Evolutionary conservation across 1,284 basidiomycete genomes (phyloP).

Genomic region (Meira miltonrushii): DNA sequence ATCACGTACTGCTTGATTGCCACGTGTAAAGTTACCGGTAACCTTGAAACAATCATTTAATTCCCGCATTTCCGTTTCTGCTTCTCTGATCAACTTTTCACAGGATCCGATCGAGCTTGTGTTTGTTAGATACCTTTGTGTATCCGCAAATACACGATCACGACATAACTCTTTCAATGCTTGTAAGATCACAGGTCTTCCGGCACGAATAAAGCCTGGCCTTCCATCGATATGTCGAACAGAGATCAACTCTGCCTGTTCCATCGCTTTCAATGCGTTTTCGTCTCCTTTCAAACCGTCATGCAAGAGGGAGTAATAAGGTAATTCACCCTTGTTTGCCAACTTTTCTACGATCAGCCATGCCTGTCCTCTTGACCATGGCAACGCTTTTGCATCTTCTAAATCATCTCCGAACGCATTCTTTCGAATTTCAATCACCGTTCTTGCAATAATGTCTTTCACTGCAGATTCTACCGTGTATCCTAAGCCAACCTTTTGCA

Average conservation of each 20-base stretch:
- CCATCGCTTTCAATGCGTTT: constrained; percentile 72
- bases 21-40: constrained; percentile 1
- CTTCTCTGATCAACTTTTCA: constrained; percentile 65
- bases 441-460: constrained; percentile 60
- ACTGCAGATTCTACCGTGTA: constrained; percentile 37
- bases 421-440: constrained; percentile 78
- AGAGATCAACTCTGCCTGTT: constrained; percentile 79
- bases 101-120: constrained; percentile 61
- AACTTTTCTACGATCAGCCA: constrained; percentile 78
- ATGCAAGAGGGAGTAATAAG: constrained; percentile 75
- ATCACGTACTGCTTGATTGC: constrained; percentile 32
- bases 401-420: constrained; percentile 83
- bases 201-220: constrained; percentile 76
- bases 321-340: constrained; percentile 63
- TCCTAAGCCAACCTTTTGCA: constrained; percentile 40
- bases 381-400: constrained; percentile 73
- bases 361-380: constrained; percentile 81
- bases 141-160: constrained; percentile 74
- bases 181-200: constrained; percentile 79
- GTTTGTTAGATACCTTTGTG: constrained; percentile 64
- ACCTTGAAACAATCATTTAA: constrained; percentile 32
- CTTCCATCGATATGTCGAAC: constrained; percentile 76
- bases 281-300: constrained; percentile 91
- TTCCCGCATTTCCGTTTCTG: constrained; percentile 68
- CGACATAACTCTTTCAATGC: constrained; percentile 75